phyloP scores from a whole-genome alignment of 2,329 filamentous ascomycete genomes.

The Zymoseptoria brevis region DNA sequence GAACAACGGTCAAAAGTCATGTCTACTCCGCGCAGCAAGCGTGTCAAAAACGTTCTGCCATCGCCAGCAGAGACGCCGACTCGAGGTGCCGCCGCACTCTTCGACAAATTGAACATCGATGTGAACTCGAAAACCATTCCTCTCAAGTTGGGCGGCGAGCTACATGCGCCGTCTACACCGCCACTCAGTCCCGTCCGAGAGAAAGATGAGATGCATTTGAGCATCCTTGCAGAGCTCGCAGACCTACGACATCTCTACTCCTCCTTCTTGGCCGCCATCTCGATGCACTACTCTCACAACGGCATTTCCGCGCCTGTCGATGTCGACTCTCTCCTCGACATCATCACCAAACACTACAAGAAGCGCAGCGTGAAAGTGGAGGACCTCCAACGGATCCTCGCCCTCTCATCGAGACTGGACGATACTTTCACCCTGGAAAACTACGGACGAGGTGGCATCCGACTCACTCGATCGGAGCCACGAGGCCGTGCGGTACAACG shows the following conservation, averaged over 20 bases:
- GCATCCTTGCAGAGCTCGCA: constrained; percentile 36
- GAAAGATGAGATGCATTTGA: constrained; percentile 9
- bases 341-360: constrained; percentile 38
- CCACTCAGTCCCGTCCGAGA: constrained; percentile 23
- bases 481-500: constrained; percentile 15
- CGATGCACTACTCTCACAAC: constrained; percentile 44
- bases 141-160: constrained; percentile 12
- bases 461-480: constrained; percentile 13
- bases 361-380: constrained; percentile 39
- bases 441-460: constrained; percentile 24
- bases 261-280: constrained; percentile 43
- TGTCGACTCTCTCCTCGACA: constrained; percentile 32
- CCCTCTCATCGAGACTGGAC: constrained; percentile 28
- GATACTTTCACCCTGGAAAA: constrained; percentile 22
- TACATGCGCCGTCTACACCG: constrained; percentile 26
- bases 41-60: constrained; percentile 24
- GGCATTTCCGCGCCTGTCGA: constrained; percentile 39
- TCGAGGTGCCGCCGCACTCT: constrained; percentile 27
- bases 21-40: constrained; percentile 27
- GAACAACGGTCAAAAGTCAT: constrained; percentile 4
- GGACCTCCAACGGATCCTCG: constrained; percentile 41
- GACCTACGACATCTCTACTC: constrained; percentile 40
- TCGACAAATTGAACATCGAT: constrained; percentile 28
- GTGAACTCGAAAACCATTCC: constrained; percentile 14
- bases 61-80: constrained; percentile 30